These are phyloP conservation scores for Salinomyces thailandicus DNA, from an alignment of 2,329 filamentous ascomycete species.

Conservation along the genomic window DNA sequence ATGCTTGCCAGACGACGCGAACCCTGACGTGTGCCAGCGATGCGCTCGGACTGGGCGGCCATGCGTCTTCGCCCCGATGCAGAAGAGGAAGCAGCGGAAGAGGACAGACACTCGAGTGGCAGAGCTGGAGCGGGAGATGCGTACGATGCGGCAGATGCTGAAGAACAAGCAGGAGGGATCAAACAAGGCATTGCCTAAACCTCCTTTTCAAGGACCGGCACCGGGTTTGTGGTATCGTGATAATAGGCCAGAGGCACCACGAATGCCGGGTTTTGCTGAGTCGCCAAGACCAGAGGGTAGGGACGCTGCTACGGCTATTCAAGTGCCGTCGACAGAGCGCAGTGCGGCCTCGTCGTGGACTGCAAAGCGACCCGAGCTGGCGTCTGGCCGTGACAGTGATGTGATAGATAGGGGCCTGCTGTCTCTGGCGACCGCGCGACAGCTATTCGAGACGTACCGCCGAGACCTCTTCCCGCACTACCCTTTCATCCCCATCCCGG, in stretches of 20 bases:
- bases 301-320: background rate
- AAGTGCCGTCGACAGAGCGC: conserved; percentile 3
- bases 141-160: conserved; percentile 30
- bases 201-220: background rate
- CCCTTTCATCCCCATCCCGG: conserved; percentile 51
- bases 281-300: background rate
- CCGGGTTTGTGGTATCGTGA: conserved; percentile 3
- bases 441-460: conserved; percentile 50
- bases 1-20: conserved; percentile 28
- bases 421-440: conserved; percentile 43
- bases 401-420: conserved; percentile 50
- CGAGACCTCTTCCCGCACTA: conserved; percentile 51
- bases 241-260: background rate
- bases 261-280: background rate
- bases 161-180: conserved; percentile 12
- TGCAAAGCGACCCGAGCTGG: conserved; percentile 4
- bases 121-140: conserved; percentile 36
- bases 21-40: conserved; percentile 28
- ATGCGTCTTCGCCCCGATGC: conserved; percentile 31
- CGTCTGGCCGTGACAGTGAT: conserved; percentile 18
- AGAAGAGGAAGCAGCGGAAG: conserved; percentile 35
- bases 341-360: conserved; percentile 6
- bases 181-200: background rate
- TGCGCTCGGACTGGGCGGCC: conserved; percentile 30
- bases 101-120: conserved; percentile 36